These are phyloP conservation scores for Scheffersomyces amazonensis DNA, from an alignment of 805 yeast genomes.

Conservation along the genomic window DNA sequence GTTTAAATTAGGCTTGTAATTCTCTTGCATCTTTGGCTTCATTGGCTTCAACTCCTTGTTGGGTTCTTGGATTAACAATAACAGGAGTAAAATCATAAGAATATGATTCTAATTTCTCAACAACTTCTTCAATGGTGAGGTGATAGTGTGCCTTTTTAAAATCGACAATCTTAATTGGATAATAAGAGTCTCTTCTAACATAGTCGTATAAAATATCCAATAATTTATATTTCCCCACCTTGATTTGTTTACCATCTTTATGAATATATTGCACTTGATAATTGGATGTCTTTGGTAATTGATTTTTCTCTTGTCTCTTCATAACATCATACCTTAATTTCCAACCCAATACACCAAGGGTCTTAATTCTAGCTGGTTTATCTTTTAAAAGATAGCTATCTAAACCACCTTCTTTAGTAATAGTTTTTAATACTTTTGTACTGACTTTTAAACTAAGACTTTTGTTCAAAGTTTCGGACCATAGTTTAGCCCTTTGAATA, in stretches of 20 bases:
- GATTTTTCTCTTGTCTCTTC: conserved; percentile 35
- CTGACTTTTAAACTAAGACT: conserved; percentile 61
- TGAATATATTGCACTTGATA: conserved; percentile 49
- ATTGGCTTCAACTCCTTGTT: no score
- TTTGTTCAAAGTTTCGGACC: conserved; percentile 77
- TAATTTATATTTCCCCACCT: conserved; percentile 65
- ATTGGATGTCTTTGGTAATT: conserved; percentile 34
- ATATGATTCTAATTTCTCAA: conserved; percentile 46
- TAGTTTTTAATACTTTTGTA: conserved; percentile 79
- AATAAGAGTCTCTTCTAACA: conserved; percentile 44
- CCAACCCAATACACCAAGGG: conserved; percentile 93
- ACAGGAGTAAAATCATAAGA: conserved; percentile 35
- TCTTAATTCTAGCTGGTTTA: conserved; percentile 85
- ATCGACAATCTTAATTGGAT: conserved; percentile 40
- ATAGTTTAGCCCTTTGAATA: conserved; percentile 67
- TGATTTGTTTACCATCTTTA: conserved; percentile 43
- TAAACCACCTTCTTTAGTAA: conserved; percentile 91
- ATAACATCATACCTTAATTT: conserved; percentile 74
- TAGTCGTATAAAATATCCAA: conserved; percentile 52
- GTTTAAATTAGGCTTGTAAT: no score
- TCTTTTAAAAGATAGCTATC: conserved; percentile 87
- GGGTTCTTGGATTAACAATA: conserved; percentile 11
- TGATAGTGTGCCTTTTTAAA: conserved; percentile 47
- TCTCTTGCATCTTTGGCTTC: no score
- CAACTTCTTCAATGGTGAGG: conserved; percentile 45